A percentile compares a stretch with the other conserved stretches of the same genome.
These are phyloP conservation scores for Monosporascus sp. DNA, from an alignment of 2,329 filamentous ascomycete genomes.

Conservation along the genomic window DNA sequence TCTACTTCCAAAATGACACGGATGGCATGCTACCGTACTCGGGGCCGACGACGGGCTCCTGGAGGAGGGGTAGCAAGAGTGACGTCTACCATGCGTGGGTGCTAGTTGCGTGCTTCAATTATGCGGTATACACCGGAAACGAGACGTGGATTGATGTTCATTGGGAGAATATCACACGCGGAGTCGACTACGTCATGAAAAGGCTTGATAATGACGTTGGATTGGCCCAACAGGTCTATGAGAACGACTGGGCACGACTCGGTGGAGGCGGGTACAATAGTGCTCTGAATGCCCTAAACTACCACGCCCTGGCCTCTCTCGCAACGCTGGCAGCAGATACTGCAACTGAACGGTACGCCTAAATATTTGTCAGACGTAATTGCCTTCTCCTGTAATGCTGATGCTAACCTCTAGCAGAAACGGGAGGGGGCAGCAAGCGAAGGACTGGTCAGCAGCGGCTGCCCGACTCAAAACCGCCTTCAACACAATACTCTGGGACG, in stretches of 20 bases:
- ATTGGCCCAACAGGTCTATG: conserved; percentile 10
- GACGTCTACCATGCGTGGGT: conserved; percentile 36
- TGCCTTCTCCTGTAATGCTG: background rate
- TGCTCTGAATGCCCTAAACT: conserved; percentile 27
- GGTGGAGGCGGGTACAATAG: conserved; percentile 25
- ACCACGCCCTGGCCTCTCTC: conserved; percentile 21
- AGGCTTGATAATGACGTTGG: conserved; percentile 9
- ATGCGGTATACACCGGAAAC: conserved; percentile 42
- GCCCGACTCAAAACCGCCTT: conserved; percentile 27
- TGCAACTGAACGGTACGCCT: background rate
- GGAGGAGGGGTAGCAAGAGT: conserved; percentile 11
- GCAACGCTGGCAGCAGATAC: conserved; percentile 12
- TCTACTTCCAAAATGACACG: conserved; percentile 29
- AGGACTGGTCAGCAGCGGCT: conserved; percentile 5
- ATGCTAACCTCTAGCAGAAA: background rate
- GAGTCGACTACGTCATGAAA: conserved; percentile 14
- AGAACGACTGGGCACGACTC: conserved; percentile 27
- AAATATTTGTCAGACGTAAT: background rate
- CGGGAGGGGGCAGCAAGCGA: background rate
- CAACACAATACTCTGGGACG: conserved; percentile 41
- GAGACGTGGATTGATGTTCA: conserved; percentile 34
- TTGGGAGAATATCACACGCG: conserved; percentile 37
- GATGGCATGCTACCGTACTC: conserved; percentile 18
- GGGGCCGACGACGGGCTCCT: conserved; percentile 16
- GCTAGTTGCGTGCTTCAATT: conserved; percentile 47